Conservation (phyloP, 2,329 filamentous ascomycete species). For the Alternaria sp. region DNA sequence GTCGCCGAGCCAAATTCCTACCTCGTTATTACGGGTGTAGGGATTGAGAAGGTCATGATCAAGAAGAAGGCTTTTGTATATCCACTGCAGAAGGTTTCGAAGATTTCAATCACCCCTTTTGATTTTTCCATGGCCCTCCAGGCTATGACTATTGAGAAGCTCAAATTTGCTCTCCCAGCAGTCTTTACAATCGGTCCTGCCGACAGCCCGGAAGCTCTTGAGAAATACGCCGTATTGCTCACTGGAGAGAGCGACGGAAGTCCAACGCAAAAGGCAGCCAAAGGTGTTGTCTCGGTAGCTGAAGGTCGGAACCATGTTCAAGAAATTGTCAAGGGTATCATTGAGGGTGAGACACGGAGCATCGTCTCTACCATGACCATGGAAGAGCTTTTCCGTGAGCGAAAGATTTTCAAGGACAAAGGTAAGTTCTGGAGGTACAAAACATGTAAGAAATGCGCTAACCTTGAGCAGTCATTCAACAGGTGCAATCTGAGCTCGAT, state of each 20-base stretch:
- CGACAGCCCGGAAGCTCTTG: constrained; percentile 72
- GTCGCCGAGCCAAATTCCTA: constrained; percentile 81
- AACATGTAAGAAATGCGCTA: background rate
- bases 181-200: constrained; percentile 88
- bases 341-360: constrained; percentile 85
- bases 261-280: constrained; percentile 39
- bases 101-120: constrained; percentile 71
- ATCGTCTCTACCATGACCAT: constrained; percentile 90
- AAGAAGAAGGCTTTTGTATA: constrained; percentile 69
- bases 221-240: constrained; percentile 83
- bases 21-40: constrained; percentile 84
- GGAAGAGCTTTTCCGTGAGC: constrained; percentile 85
- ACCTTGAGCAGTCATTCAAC: constrained; percentile 54
- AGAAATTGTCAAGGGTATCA: constrained; percentile 88
- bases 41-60: constrained; percentile 76
- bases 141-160: constrained; percentile 89
- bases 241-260: constrained; percentile 67
- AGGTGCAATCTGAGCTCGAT: constrained; percentile 80
- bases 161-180: constrained; percentile 81
- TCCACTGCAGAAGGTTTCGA: constrained; percentile 53
- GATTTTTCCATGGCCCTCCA: constrained; percentile 85
- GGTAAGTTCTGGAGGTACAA: background rate
- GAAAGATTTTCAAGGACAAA: constrained; percentile 78
- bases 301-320: constrained; percentile 72
- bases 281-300: constrained; percentile 53